Base-by-base conservation (phyloP, 1,139 yeast genomes). In the Lodderomyces parapsilosis region DNA sequence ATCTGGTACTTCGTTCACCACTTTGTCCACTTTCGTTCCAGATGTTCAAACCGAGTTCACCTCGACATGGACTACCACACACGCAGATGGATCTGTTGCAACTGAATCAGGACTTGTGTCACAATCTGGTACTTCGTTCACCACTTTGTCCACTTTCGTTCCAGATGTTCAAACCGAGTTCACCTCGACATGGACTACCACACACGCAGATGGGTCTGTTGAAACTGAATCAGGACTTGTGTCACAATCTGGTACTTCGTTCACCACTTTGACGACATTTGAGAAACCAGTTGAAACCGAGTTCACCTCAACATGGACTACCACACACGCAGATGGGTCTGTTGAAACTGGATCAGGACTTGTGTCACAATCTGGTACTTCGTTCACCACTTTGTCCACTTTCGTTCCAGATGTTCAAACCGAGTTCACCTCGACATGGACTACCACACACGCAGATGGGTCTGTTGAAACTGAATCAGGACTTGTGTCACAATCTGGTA, bases 391-490 rank as follows among this genome's bases (percentile, higher is more conserved):
- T n/a, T n/a, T n/a, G n/a, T n/a, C n/a, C n/a, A n/a, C n/a, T n/a
- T n/a, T n/a, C n/a, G n/a, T n/a, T n/a, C n/a, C n/a, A n/a, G n/a
- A n/a, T n/a, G n/a, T n/a, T 39, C 8, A 22, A 22, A 14, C 57
- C 22, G 39, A 38, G 17, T 43, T 35, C 42, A 43, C 46, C 22
- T 31, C 44, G 11, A 43, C 46, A 10, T 45, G 47, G 46, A 39
- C 49, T 13, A 46, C 55, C 7, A 55, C 58, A 10, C 43, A 45
- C 22, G 11, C 49, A n/a, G 52, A 50, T 39, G 61, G 61, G 14
- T 41, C 49, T 18, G 43, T 48, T 31, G 31, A 41, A 13, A 55
- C 59, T 22, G 50, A 43, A 7, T 27, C 31, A 6, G 24, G 24
- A 22, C 24, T 22, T 22, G 24, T 22, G 24, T 22, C 24, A n/a